phyloP scores from a whole-genome alignment of 106 monocot species.

The Dioscorea alata region DNA sequence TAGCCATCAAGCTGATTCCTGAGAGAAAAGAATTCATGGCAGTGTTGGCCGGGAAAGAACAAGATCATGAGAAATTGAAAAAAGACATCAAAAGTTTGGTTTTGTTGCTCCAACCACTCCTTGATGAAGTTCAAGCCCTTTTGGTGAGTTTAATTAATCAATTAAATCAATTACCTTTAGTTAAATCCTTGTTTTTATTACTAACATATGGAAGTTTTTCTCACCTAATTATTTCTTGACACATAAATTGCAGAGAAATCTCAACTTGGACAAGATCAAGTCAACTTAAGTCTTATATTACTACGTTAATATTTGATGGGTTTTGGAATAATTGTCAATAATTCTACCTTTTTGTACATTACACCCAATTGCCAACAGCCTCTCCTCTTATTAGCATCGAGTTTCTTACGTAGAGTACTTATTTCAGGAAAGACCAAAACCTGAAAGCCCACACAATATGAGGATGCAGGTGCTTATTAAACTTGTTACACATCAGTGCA shows the following conservation, averaged over 20 bases:
- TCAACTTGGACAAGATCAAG: constrained; percentile 52
- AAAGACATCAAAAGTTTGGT: constrained; percentile 37
- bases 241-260: constrained; percentile 33
- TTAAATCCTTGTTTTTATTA: background rate
- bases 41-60: constrained; percentile 37
- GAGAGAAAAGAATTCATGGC: constrained; percentile 47
- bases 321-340: no score
- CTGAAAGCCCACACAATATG: no score
- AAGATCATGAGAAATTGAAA: constrained; percentile 38
- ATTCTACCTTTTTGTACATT: background rate
- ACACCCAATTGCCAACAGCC: no score
- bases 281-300: constrained; percentile 20
- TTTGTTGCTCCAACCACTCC: constrained; percentile 37
- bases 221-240: background rate
- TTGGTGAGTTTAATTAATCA: constrained; percentile 27
- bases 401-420: no score
- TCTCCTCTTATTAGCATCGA: no score
- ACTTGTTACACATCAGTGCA: no score
- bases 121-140: constrained; percentile 46
- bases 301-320: no score
- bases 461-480: no score
- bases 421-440: no score
- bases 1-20: constrained; percentile 71
- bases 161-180: background rate
- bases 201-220: background rate